Evolutionary conservation across 2,329 filamentous ascomycete genomes (phyloP).

Genomic region (Penicillium verrucosum): DNA sequence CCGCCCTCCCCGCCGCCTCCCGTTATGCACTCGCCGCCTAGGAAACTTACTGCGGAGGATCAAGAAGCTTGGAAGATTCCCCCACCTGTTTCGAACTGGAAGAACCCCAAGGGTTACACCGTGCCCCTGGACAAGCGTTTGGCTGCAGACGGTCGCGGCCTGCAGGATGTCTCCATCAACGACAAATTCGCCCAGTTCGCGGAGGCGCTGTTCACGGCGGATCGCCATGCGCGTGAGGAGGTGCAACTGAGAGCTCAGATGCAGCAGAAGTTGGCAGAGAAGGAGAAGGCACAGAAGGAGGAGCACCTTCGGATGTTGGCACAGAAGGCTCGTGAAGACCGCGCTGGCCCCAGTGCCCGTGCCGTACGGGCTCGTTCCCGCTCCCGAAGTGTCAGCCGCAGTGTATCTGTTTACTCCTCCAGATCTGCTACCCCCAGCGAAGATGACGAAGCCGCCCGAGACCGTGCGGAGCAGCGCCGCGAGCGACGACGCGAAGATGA

Average conservation of each 20-base stretch:
- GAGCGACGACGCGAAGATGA: conserved; percentile 81
- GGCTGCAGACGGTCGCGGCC: conserved; percentile 83
- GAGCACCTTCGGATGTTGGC: conserved; percentile 84
- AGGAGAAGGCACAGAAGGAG: conserved; percentile 92
- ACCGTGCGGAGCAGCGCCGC: conserved; percentile 71
- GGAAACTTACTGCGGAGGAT: conserved; percentile 93
- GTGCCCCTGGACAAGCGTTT: conserved; percentile 93
- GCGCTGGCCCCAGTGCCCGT: conserved; percentile 53
- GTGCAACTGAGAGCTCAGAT: conserved; percentile 88
- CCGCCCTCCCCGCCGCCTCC: conserved; percentile 90
- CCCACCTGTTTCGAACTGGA: conserved; percentile 95
- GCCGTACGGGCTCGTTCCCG: conserved; percentile 46
- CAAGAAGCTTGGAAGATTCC: conserved; percentile 94
- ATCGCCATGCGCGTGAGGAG: conserved; percentile 91
- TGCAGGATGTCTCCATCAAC: conserved; percentile 94
- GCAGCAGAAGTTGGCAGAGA: conserved; percentile 94
- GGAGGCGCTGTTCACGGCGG: conserved; percentile 89
- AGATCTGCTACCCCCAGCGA: conserved; percentile 50
- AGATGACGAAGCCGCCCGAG: conserved; percentile 69
- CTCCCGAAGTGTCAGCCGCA: conserved; percentile 45
- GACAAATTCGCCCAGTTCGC: conserved; percentile 98
- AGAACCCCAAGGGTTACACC: conserved; percentile 98
- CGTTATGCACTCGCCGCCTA: conserved; percentile 88
- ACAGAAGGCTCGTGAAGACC: conserved; percentile 86
- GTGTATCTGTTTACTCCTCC: conserved; percentile 44